Base-by-base conservation (phyloP, 2,329 filamentous ascomycete genomes). In the Rachicladosporium sp. region DNA sequence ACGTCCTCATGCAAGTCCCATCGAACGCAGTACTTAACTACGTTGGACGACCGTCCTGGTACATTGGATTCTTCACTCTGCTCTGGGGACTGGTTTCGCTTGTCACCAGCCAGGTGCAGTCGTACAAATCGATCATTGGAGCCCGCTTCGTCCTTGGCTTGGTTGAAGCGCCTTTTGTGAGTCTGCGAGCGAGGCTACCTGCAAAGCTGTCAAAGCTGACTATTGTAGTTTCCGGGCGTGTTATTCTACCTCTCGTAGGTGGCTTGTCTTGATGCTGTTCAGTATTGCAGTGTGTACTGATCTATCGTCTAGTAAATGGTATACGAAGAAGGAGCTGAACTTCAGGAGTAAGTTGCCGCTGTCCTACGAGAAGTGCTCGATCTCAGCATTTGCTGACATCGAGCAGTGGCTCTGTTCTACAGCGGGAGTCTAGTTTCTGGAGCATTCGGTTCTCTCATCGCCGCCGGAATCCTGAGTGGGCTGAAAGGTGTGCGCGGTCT, bases 401-500 rank as follows among this genome's bases (percentile, higher is more conserved):
- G 6, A 23, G 21, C 6, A 27, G 23, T 66, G 47, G 64, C 65
- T 12, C 64, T 72, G 34, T 65, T 74, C 40, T 73, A 71, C 51
- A 66, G 68, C 1, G 70, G 68, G 3, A 66, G 63, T 1, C 54
- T 71, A n/a, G 59, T 73, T 19, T 64, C 63, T 37, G 67, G 58
- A 31, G 69, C 70, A 1, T 74, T 74, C 46, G 69, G 67, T 8
- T 69, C 66, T 21, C 58, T 74, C 21, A 70, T 74, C 37, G 70
- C 68, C 4, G 70, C 70, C 3, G 68, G 80, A 5, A 82, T 87
- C 40, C 76, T 73, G 0, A 63, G 65, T n/a, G 74, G 78, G 36
- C 71, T 87, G 66, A 68, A 80, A 43, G 68, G 73, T 2, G 59
- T 60, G 0, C 60, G 59, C 6, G 78, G 78, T 0, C 60, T 78